phyloP scores from a whole-genome alignment of 768 basidiomycete genomes.

The Amanita pallidorosea region DNA sequence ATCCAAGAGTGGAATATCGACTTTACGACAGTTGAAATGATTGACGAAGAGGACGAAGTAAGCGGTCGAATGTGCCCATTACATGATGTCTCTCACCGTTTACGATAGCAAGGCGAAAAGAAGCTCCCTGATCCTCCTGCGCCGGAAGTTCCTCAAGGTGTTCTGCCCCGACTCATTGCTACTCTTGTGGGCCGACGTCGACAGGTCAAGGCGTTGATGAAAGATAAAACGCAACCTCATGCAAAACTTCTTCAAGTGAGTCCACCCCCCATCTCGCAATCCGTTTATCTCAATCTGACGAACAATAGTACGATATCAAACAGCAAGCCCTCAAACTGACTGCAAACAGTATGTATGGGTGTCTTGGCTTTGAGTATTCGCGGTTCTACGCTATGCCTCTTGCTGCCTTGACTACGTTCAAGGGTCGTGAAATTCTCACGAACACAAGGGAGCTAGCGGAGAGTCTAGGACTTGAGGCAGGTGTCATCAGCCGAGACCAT shows the following conservation, averaged over 20 bases:
- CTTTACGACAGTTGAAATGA: slow-evolving; percentile 85
- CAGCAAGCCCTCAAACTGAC: slow-evolving; percentile 96
- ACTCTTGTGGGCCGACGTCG: slow-evolving; percentile 84
- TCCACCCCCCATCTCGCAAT: background rate
- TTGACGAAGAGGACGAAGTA: slow-evolving; percentile 47
- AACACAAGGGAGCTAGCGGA: slow-evolving; percentile 91
- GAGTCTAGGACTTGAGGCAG: slow-evolving; percentile 77
- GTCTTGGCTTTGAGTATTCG: slow-evolving; percentile 95
- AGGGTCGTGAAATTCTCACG: slow-evolving; percentile 94
- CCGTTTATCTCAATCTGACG: background rate
- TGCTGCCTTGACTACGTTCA: slow-evolving; percentile 96
- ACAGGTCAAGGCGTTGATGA: slow-evolving; percentile 92
- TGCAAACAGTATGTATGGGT: slow-evolving; percentile 99
- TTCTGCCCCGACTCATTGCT: slow-evolving; percentile 96
- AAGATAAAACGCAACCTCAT: slow-evolving; percentile 61
- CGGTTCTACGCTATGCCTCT: slow-evolving; percentile 93
- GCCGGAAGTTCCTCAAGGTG: slow-evolving; percentile 63
- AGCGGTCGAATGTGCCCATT: slow-evolving; percentile 6
- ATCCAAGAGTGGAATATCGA: slow-evolving; percentile 99
- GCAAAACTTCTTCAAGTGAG: slow-evolving; percentile 78
- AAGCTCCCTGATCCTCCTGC: slow-evolving; percentile 84
- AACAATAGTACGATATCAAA: slow-evolving; percentile 82
- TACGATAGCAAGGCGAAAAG: slow-evolving; percentile 49
- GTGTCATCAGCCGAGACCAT: slow-evolving; percentile 13
- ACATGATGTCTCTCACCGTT: background rate